These are phyloP conservation scores for Podaxis sp. DNA, from an alignment of 768 basidiomycete genomes.

Conservation along the genomic window DNA sequence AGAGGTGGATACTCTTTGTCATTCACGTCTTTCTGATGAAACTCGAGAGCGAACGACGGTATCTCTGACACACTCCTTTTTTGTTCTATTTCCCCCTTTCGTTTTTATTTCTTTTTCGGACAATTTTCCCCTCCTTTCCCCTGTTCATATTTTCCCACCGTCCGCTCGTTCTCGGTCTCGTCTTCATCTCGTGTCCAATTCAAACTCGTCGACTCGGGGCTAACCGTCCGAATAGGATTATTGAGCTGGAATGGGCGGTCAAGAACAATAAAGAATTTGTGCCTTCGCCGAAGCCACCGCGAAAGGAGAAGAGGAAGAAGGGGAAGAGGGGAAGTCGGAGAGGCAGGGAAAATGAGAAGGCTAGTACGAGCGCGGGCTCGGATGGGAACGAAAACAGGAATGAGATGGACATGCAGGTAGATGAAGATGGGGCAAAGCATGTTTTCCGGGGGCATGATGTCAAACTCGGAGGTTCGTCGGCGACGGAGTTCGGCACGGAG, in stretches of 20 bases:
- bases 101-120: slow-evolving; percentile 28
- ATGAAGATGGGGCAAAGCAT: slow-evolving; percentile 20
- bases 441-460: background rate
- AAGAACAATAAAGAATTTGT: slow-evolving; percentile 59
- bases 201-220: background rate
- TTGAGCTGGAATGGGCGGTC: slow-evolving; percentile 80
- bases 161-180: slow-evolving; percentile 21
- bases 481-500: slow-evolving; percentile 39
- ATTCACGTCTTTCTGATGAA: slow-evolving; percentile 62
- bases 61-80: slow-evolving; percentile 32
- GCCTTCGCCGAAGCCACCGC: slow-evolving; percentile 51
- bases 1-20: slow-evolving; percentile 81
- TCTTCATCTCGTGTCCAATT: background rate
- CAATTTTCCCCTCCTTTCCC: background rate
- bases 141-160: slow-evolving; percentile 15
- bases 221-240: slow-evolving; percentile 49
- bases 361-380: slow-evolving; percentile 1
- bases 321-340: slow-evolving; percentile 25
- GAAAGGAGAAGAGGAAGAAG: slow-evolving; percentile 36
- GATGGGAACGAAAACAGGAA: slow-evolving; percentile 1
- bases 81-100: slow-evolving; percentile 24
- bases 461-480: slow-evolving; percentile 15
- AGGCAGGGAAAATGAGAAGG: slow-evolving; percentile 24
- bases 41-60: slow-evolving; percentile 16
- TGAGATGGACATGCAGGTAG: slow-evolving; percentile 26